phyloP scores from a whole-genome alignment of 768 basidiomycete species.

The Rhodotorula toruloides region DNA sequence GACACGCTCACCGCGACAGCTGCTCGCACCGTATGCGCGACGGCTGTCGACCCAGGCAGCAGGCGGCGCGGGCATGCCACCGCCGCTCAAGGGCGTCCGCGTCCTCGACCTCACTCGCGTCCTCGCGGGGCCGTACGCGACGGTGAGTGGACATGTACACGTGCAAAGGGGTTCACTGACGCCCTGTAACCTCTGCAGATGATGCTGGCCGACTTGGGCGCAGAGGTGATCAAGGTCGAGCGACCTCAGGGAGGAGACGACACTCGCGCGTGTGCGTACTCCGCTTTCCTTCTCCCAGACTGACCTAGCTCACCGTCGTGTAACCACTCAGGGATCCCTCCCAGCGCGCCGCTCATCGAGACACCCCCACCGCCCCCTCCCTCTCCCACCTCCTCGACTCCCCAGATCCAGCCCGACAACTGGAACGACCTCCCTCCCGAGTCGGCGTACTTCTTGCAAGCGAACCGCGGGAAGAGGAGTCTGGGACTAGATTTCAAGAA shows the following conservation, averaged over 20 bases:
- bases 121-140: conserved; percentile 79
- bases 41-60: too few relatives aligned
- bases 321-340: conserved; percentile 44
- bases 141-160: too few relatives aligned
- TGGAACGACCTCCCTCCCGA: conserved; percentile 66
- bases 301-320: neutral
- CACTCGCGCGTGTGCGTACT: conserved; percentile 55
- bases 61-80: too few relatives aligned
- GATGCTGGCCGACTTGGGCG: conserved; percentile 83
- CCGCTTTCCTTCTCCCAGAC: neutral
- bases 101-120: conserved; percentile 87
- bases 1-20: too few relatives aligned
- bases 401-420: conserved; percentile 51
- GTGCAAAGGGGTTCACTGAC: too few relatives aligned
- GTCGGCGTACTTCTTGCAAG: conserved; percentile 84
- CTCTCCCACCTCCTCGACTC: conserved; percentile 45
- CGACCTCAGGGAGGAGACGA: conserved; percentile 71
- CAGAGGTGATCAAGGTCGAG: conserved; percentile 90
- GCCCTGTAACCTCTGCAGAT: too few relatives aligned
- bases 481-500: conserved; percentile 83
- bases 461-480: conserved; percentile 83
- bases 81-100: conserved; percentile 71
- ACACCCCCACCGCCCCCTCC: conserved; percentile 34
- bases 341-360: conserved; percentile 48
- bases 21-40: too few relatives aligned